A percentile compares a stretch with the other conserved stretches of the same genome.
Conservation (phyloP, 2,329 filamentous ascomycete genomes). For the Exophiala sp. region DNA sequence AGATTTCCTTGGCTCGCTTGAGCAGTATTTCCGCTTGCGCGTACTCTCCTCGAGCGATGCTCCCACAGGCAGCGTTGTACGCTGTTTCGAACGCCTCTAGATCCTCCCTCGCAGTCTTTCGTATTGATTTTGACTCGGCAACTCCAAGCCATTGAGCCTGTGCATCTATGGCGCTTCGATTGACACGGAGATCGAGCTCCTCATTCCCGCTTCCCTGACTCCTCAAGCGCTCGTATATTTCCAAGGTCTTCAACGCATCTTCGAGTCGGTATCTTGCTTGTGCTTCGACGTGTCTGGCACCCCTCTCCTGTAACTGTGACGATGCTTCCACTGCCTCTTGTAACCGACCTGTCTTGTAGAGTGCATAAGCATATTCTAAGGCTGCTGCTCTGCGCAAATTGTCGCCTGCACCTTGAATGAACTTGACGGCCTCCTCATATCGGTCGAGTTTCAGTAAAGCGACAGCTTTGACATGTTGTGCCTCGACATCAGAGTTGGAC, state of each 20-base stretch:
- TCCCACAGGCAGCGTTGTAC: slow-evolving; percentile 62
- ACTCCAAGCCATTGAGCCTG: slow-evolving; percentile 60
- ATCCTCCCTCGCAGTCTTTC: slow-evolving; percentile 56
- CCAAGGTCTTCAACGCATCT: slow-evolving; percentile 54
- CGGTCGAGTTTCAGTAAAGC: slow-evolving; percentile 62
- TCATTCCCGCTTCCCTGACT: slow-evolving; percentile 45
- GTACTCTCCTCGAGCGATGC: slow-evolving; percentile 59
- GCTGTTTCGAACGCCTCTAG: slow-evolving; percentile 62
- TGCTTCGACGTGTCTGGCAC: slow-evolving; percentile 58
- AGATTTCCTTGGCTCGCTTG: slow-evolving; percentile 59
- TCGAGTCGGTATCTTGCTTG: slow-evolving; percentile 61
- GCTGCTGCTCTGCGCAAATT: slow-evolving; percentile 52
- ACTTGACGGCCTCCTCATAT: slow-evolving; percentile 57
- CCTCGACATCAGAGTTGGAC: slow-evolving; percentile 54
- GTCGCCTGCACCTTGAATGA: slow-evolving; percentile 54
- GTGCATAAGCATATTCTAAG: slow-evolving; percentile 61
- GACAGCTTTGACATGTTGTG: slow-evolving; percentile 58
- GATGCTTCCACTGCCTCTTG: slow-evolving; percentile 54
- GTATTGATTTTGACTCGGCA: slow-evolving; percentile 49
- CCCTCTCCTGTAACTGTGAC: slow-evolving; percentile 43
- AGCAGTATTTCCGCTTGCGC: slow-evolving; percentile 57
- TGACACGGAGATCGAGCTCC: slow-evolving; percentile 60
- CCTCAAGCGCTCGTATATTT: slow-evolving; percentile 53
- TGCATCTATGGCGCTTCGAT: slow-evolving; percentile 58
- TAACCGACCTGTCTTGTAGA: slow-evolving; percentile 59